These are phyloP conservation scores for Colletotrichum camelliae DNA, from an alignment of 2,329 filamentous ascomycete genomes.

Conservation along the genomic window DNA sequence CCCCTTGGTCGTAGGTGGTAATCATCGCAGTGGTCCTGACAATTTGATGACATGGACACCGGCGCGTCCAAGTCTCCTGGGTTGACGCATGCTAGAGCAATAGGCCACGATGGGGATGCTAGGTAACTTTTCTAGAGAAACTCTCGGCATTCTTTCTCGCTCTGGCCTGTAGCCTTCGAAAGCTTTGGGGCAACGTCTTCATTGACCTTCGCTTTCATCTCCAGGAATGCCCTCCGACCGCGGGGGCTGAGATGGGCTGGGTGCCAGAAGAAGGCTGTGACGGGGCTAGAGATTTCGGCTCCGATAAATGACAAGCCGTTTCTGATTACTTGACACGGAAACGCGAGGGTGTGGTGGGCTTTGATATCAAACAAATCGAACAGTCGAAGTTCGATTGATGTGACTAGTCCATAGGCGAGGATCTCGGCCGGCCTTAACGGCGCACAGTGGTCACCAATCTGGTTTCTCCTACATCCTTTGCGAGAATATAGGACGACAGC, in stretches of 20 bases:
- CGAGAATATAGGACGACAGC: background rate
- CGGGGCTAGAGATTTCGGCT: background rate
- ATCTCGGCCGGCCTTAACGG: rapidly evolving
- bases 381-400: background rate
- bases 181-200: background rate
- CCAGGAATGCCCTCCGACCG: background rate
- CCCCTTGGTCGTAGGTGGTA: background rate
- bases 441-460: background rate
- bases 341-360: background rate
- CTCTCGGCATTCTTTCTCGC: background rate
- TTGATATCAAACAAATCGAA: background rate
- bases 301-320: background rate
- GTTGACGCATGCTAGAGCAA: background rate
- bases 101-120: background rate
- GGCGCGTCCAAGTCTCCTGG: background rate
- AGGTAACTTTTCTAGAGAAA: background rate
- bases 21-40: background rate
- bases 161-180: background rate
- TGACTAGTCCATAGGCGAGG: background rate
- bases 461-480: background rate
- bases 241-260: background rate
- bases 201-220: background rate
- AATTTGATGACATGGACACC: background rate
- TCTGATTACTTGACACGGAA: rapidly evolving
- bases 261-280: background rate